Percentiles rank a stretch among this genome's conserved stretches.
Conservation (phyloP, 208 protist species). For the Trypanosoma vivax region DNA sequence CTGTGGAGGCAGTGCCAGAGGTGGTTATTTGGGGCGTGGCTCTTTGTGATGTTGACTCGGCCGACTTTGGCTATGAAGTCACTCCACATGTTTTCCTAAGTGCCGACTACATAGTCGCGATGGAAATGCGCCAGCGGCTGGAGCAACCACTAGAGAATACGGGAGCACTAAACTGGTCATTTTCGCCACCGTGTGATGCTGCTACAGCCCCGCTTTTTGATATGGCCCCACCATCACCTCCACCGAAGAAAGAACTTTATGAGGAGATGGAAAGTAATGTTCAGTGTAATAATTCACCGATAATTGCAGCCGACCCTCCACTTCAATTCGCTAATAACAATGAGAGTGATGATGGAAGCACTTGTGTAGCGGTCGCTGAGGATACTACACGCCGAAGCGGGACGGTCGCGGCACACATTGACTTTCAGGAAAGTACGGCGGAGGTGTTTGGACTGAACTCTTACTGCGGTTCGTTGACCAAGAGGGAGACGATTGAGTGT, state of each 20-base stretch:
- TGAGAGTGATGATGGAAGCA: not conserved
- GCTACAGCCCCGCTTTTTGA: too few species aligned
- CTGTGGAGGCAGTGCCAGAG: slow-evolving; percentile 40
- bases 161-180: too few species aligned
- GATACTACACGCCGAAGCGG: slow-evolving; percentile 1
- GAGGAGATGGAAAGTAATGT: not conserved
- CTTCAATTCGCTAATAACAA: slow-evolving; percentile 1
- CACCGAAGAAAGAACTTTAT: slow-evolving; percentile 1
- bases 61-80: slow-evolving; percentile 33
- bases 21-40: slow-evolving; percentile 68
- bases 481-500: not conserved
- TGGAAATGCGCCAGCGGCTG: slow-evolving; percentile 20
- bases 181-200: too few species aligned
- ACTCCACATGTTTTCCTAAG: slow-evolving; percentile 50
- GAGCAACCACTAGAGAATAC: too few species aligned
- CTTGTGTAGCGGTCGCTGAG: not conserved
- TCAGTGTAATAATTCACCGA: too few species aligned
- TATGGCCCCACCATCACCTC: slow-evolving; percentile 4
- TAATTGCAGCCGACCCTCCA: not conserved
- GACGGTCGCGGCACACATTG: slow-evolving; percentile 3
- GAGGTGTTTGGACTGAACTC: not conserved
- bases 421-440: not conserved
- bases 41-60: slow-evolving; percentile 5
- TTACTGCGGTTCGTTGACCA: slow-evolving; percentile 15
- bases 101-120: slow-evolving; percentile 30